Percentiles rank a stretch among this genome's conserved stretches.
phyloP scores from a whole-genome alignment of 2,329 filamentous ascomycete genomes.

The Sclerotinia sclerotiorum region DNA sequence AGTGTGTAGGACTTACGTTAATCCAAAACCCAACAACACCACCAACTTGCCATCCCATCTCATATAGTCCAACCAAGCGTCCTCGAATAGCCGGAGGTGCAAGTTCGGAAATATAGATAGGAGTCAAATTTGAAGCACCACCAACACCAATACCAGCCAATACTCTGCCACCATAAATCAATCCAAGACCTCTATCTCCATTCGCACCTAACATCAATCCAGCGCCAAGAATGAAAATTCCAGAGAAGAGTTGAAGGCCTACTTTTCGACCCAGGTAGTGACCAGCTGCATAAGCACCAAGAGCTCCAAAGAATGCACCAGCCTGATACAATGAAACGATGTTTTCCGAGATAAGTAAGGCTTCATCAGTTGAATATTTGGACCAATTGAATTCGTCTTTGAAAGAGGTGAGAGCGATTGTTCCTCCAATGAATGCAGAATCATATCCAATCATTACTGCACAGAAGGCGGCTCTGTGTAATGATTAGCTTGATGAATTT shows the following conservation, averaged over 20 bases:
- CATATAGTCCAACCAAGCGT: constrained; percentile 65
- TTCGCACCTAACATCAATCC: constrained; percentile 60
- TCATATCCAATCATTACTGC: constrained; percentile 48
- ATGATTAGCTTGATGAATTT: neutral
- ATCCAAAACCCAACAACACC: constrained; percentile 65
- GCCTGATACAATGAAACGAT: constrained; percentile 38
- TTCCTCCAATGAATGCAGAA: constrained; percentile 34
- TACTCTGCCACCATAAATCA: constrained; percentile 33
- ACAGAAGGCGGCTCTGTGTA: constrained; percentile 51
- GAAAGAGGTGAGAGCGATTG: constrained; percentile 34
- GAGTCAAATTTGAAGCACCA: constrained; percentile 56
- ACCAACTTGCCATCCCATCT: constrained; percentile 65
- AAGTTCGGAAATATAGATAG: constrained; percentile 61
- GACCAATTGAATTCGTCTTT: constrained; percentile 32
- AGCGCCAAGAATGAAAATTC: constrained; percentile 68
- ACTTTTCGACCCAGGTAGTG: constrained; percentile 18
- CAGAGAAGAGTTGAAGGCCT: constrained; percentile 59
- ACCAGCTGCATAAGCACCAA: constrained; percentile 16
- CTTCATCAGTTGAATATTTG: constrained; percentile 28
- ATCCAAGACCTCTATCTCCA: constrained; percentile 43
- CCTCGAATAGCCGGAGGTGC: constrained; percentile 46
- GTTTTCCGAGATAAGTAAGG: constrained; percentile 29
- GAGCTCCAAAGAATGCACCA: constrained; percentile 33
- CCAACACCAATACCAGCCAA: constrained; percentile 36
- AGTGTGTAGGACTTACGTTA: constrained; percentile 45